Base-by-base conservation (phyloP, 208 protist species). In the Acanthamoeba triangularis region DNA sequence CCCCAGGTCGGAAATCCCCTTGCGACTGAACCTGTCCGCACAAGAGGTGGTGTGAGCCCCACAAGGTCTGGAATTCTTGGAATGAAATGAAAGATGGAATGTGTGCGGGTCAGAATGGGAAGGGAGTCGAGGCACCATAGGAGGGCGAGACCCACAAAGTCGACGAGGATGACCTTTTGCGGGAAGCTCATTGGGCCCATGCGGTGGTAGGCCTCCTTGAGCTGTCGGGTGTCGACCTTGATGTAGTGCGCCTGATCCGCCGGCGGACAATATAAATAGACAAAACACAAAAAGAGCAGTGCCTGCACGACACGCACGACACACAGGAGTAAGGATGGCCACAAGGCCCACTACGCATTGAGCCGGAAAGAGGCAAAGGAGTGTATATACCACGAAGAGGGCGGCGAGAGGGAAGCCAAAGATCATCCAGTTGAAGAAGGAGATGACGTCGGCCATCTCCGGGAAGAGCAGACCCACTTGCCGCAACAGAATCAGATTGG, bases 351-450 rank as follows among this genome's bases (percentile, higher is more conserved):
- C 49, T 1, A 54, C 49, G 10, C 2, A 76, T 20, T 41, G n/a
- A 76, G n/a, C 8, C 11, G 2, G 67, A 47, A 1, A 37, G 47
- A 85, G 16, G 44, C 52, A 25, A 18, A 18, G 76, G 10, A 49
- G 76, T 16, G 76, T 25, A 13, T 23, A 41, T 78, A 90, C 82
- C 25, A 63, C 35, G 28, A 90, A 90, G 54, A 90, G 6, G 3
- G 82, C 82, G 16, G 82, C 35, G 16, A 90, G 47, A 35, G 82
- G 82, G 28, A 90, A 41, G 25, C 47, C 82, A 35, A 65, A 90
- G 82, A 67, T 8, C 44, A 90, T 59, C 82, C 85, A 92, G 25
- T 92, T 92, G 61, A 92, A 92, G 61, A 92, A 92, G n/a, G 85
- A 92, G 56, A 92, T 69, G 54, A 49, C 7, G 10, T 65, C n/a